These are phyloP conservation scores for Cardamine chenopodiifolia DNA, from an alignment of 345 rosid genomes.

Conservation along the genomic window DNA sequence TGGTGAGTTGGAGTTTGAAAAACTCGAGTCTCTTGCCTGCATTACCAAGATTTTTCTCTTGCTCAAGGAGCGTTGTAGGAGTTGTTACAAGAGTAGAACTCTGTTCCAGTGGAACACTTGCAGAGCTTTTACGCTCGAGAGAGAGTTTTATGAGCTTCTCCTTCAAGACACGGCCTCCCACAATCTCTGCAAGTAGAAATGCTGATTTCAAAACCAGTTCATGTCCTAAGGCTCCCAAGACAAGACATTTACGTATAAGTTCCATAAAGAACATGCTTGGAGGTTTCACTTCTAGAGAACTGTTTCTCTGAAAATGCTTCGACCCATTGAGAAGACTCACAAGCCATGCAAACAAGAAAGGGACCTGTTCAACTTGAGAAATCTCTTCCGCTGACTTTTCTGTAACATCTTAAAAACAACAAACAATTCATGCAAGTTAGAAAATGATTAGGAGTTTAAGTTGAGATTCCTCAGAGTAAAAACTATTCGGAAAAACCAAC, in stretches of 20 bases:
- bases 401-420: slow-evolving; percentile 36
- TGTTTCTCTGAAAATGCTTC: slow-evolving; percentile 43
- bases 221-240: slow-evolving; percentile 48
- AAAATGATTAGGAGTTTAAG: neutral
- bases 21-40: slow-evolving; percentile 68
- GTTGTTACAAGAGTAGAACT: slow-evolving; percentile 28
- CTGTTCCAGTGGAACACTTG: slow-evolving; percentile 41
- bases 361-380: slow-evolving; percentile 49
- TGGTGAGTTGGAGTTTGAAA: slow-evolving; percentile 43
- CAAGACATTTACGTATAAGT: slow-evolving; percentile 58
- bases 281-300: slow-evolving; percentile 41
- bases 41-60: slow-evolving; percentile 48
- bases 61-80: slow-evolving; percentile 44
- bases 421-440: slow-evolving; percentile 22
- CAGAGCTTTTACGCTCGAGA: slow-evolving; percentile 33
- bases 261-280: slow-evolving; percentile 49
- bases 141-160: slow-evolving; percentile 59
- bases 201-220: slow-evolving; percentile 56
- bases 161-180: slow-evolving; percentile 43
- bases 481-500: neutral
- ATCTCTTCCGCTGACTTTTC: slow-evolving; percentile 44
- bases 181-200: slow-evolving; percentile 52
- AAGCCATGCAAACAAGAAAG: slow-evolving; percentile 70
- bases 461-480: slow-evolving; percentile 8
- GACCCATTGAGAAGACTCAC: slow-evolving; percentile 55